A percentile compares a stretch with the other conserved stretches of the same genome.
phyloP scores from a whole-genome alignment of 805 yeast species.

The Saccharomycopsis capsularis region DNA sequence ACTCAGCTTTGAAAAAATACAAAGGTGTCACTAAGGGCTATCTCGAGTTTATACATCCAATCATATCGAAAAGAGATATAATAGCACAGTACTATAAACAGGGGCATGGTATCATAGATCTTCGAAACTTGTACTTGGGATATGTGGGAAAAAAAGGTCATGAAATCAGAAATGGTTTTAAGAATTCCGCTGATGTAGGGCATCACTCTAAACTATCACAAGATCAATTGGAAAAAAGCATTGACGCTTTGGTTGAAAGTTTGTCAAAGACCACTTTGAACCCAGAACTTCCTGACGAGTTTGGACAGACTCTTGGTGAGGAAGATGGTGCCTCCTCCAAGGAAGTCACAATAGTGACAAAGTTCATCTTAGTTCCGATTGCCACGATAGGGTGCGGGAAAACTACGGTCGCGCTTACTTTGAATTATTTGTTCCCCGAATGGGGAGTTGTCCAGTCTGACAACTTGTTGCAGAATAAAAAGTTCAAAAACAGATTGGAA shows the following conservation, averaged over 20 bases:
- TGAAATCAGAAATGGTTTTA: constrained; percentile 45
- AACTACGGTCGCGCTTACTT: constrained; percentile 67
- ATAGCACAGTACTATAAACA: constrained; percentile 39
- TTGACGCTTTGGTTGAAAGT: constrained; percentile 1
- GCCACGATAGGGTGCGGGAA: constrained; percentile 96
- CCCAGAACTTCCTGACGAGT: neutral
- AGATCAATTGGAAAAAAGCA: constrained; percentile 27
- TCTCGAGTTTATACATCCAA: constrained; percentile 54
- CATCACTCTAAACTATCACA: neutral
- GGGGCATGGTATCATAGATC: constrained; percentile 66
- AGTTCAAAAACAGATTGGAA: constrained; percentile 44
- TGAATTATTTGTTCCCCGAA: constrained; percentile 45
- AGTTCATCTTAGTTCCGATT: constrained; percentile 68
- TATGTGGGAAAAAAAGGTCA: constrained; percentile 49
- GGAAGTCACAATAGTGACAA: constrained; percentile 27
- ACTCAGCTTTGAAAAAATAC: constrained; percentile 44
- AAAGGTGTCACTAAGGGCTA: constrained; percentile 58
- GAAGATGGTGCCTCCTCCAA: neutral
- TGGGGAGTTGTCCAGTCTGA: constrained; percentile 84
- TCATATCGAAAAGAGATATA: constrained; percentile 44
- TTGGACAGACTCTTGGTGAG: neutral
- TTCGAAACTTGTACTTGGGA: constrained; percentile 60
- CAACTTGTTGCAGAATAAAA: constrained; percentile 40
- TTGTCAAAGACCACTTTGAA: constrained; percentile 1
- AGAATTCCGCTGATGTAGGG: constrained; percentile 23